Evolutionary conservation across 1,284 basidiomycete species (phyloP).

Genomic region (Gomphus sp.): DNA sequence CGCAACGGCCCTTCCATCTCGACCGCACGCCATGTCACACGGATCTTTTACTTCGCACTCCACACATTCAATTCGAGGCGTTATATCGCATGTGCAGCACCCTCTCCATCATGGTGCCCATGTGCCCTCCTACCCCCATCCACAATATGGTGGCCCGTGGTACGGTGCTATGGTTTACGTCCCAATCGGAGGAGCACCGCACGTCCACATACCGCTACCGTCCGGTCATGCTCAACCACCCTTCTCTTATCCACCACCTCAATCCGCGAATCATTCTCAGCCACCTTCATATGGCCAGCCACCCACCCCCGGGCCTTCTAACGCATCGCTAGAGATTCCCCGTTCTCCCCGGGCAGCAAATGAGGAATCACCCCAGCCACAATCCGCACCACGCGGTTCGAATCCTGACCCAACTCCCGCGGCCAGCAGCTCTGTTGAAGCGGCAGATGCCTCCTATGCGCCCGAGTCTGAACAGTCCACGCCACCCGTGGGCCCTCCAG

Average conservation of each 20-base stretch:
- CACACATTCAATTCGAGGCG: neutral
- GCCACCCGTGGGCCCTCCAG: neutral
- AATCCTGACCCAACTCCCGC: neutral
- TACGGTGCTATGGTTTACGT: constrained; percentile 3
- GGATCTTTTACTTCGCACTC: neutral
- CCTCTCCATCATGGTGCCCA: neutral
- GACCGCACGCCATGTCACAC: neutral
- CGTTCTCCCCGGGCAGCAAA: neutral
- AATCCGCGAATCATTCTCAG: neutral
- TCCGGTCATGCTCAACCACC: neutral
- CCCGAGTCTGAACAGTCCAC: neutral
- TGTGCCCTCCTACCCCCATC: neutral
- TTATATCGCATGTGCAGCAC: neutral
- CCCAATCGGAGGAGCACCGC: neutral
- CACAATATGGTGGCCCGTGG: neutral
- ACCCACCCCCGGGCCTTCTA: neutral
- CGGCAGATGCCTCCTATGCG: neutral
- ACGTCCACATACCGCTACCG: neutral
- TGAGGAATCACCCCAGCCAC: neutral
- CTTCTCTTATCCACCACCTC: neutral
- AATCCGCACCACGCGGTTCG: no score
- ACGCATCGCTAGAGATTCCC: neutral
- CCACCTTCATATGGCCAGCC: no score
- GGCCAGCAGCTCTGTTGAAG: neutral
- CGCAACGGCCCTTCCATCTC: neutral